A percentile compares a stretch with the other conserved stretches of the same genome.
Conservation (phyloP, 148 eudicot genomes). For the Pharnaceum exiguum region DNA sequence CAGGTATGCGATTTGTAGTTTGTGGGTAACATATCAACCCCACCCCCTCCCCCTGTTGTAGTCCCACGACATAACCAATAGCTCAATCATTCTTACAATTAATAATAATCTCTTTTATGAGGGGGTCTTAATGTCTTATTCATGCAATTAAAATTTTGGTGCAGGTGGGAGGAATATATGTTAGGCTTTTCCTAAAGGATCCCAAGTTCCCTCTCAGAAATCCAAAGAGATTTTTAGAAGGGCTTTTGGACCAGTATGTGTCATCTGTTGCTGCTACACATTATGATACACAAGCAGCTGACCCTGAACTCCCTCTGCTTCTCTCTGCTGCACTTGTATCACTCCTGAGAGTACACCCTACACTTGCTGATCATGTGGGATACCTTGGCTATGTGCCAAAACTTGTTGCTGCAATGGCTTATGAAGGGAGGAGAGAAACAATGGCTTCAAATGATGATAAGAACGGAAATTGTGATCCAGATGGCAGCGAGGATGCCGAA, state of each 20-base stretch:
- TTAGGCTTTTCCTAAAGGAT: slow-evolving; percentile 89
- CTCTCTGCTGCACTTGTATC: slow-evolving; percentile 96
- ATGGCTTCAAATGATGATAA: slow-evolving; percentile 68
- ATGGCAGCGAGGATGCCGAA: slow-evolving; percentile 45
- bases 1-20: slow-evolving; percentile 67
- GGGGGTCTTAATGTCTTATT: too few species aligned
- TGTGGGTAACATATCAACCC: too few species aligned
- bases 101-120: not conserved
- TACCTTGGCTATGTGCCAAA: slow-evolving; percentile 98
- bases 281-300: slow-evolving; percentile 70
- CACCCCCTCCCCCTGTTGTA: too few species aligned
- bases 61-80: too few species aligned
- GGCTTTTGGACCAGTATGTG: slow-evolving; percentile 92
- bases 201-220: slow-evolving; percentile 96
- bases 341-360: slow-evolving; percentile 89
- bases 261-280: slow-evolving; percentile 92
- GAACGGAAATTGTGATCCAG: slow-evolving; percentile 31
- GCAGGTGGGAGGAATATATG: slow-evolving; percentile 98
- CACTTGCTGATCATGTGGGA: slow-evolving; percentile 99
- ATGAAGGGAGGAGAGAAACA: slow-evolving; percentile 90
- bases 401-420: slow-evolving; percentile 92
- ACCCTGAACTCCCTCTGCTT: slow-evolving; percentile 92
- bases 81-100: not conserved
- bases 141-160: slow-evolving; percentile 16
- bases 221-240: slow-evolving; percentile 94